These are phyloP conservation scores for Bacterosira constricta DNA, from an alignment of 108 stramenopile genomes.

Conservation along the genomic window DNA sequence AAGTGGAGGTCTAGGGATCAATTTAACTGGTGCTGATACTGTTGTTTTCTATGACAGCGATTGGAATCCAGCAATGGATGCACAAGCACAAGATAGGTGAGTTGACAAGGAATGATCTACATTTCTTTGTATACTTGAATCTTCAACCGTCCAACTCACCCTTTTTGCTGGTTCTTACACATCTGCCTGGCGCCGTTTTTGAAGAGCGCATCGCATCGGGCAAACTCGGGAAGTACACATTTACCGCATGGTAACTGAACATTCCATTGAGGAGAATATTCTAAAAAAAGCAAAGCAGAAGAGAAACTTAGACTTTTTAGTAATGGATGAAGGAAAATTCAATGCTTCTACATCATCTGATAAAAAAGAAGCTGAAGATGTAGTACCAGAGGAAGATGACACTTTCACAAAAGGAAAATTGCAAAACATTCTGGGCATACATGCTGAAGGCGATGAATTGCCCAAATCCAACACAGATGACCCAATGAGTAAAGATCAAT, in stretches of 20 bases:
- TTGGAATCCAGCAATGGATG: conserved; percentile 98
- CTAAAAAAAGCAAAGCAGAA: conserved; percentile 95
- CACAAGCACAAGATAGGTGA: conserved; percentile 88
- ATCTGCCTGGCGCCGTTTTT: too few relatives aligned
- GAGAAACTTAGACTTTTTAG: conserved; percentile 91
- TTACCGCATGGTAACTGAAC: conserved; percentile 93
- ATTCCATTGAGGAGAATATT: conserved; percentile 98
- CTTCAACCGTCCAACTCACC: not conserved
- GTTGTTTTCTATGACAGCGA: conserved; percentile 96
- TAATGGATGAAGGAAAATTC: conserved; percentile 97
- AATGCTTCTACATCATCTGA: conserved; percentile 44
- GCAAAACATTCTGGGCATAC: conserved; percentile 70
- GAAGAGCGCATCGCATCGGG: conserved; percentile 95
- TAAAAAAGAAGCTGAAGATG: conserved; percentile 12
- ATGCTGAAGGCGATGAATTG: conserved; percentile 28
- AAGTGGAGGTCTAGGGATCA: conserved; percentile 96
- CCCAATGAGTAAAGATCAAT: conserved; percentile 73
- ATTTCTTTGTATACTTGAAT: not conserved
- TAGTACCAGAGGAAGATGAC: conserved; percentile 44
- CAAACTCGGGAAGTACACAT: conserved; percentile 98
- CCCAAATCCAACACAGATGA: conserved; percentile 18
- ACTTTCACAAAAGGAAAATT: conserved; percentile 75
- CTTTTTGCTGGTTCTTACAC: not conserved
- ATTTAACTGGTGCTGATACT: conserved; percentile 97
- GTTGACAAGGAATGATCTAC: conserved; percentile 18